phyloP scores from a whole-genome alignment of 2,329 filamentous ascomycete species.

The Anthostomella pinea region DNA sequence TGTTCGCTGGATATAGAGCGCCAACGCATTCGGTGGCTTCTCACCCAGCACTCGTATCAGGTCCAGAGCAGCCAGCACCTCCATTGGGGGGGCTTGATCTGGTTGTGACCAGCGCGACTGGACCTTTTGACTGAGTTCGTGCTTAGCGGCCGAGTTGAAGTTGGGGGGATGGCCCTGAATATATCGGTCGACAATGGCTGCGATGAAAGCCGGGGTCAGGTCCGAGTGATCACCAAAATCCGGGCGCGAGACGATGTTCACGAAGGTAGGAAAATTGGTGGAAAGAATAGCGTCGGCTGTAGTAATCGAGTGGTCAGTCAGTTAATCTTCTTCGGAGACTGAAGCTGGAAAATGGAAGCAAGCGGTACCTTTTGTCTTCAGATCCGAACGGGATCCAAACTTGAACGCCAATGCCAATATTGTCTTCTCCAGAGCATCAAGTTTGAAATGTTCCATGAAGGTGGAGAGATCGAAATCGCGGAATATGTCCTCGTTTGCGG shows the following conservation, averaged over 20 bases:
- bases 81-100: conserved; percentile 64
- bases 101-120: conserved; percentile 65
- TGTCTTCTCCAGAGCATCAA: conserved; percentile 84
- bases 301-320: too few species aligned
- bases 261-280: conserved; percentile 72
- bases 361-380: conserved; percentile 80
- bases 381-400: conserved; percentile 71
- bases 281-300: conserved; percentile 87
- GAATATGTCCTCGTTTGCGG: conserved; percentile 86
- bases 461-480: conserved; percentile 94
- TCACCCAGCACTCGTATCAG: conserved; percentile 64
- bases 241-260: conserved; percentile 69
- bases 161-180: conserved; percentile 83
- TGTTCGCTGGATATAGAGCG: conserved; percentile 67
- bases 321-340: too few species aligned
- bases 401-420: conserved; percentile 88
- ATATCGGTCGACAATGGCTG: conserved; percentile 78
- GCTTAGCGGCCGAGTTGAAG: conserved; percentile 73
- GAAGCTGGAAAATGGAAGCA: conserved; percentile 3
- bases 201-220: conserved; percentile 67
- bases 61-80: conserved; percentile 68
- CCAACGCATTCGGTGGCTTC: conserved; percentile 53
- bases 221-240: conserved; percentile 63
- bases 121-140: conserved; percentile 66
- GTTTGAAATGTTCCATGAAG: conserved; percentile 94